Evolutionary conservation across 352 stramenopile genomes (phyloP), one percentile per base, ranked within the genome.

Genomic region (Phytophthora foliorum): DNA sequence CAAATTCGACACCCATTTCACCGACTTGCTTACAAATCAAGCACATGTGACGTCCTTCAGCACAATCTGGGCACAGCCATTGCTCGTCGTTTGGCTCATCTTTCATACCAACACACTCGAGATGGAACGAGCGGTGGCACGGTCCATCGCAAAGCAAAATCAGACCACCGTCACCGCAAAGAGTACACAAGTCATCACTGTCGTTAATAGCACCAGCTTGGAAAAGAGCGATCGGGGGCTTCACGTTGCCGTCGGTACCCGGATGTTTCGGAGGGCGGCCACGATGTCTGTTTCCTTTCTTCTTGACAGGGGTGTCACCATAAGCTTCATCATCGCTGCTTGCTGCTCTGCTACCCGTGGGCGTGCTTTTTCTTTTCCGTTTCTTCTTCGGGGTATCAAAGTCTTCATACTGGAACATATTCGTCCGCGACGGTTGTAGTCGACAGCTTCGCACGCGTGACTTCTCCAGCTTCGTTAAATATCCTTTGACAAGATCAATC

Each of bases 61-160:
- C 74, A 63, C 92, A 98, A 77, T 98, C 92, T 7, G 91, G 92
- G 34, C 94, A 98, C 25, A 97, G 70, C 93, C 93, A 98, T 22
- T 93, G 84, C 29, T 94, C 88, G 45, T 95, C 91, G 14, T 92
- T 87, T 0, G 89, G 88, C 24, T 96, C 88, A 6, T 79, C 62
- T 27, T 90, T 84, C 85, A 97, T 92, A 8, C 91, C 90, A 21
- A 98, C 80, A 77, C 94, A 98, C 27, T 96, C 78, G n/a, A 97
- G 63, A 73, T 98, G 94, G 67, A 98, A 98, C 29, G 93, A 97
- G 3, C 94, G 88, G 63, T 98, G 93, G 63, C 94, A 98, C 14
- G 89, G 90, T 8, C 94, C 94, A 44, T 98, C 94, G 56, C 94
- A 98, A 16, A 98, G 65, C 14, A 98, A 72, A 50, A 98, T 96